A percentile compares a stretch with the other conserved stretches of the same genome.
phyloP scores from a whole-genome alignment of 805 yeast species.

The Yamadazyma insecticola region DNA sequence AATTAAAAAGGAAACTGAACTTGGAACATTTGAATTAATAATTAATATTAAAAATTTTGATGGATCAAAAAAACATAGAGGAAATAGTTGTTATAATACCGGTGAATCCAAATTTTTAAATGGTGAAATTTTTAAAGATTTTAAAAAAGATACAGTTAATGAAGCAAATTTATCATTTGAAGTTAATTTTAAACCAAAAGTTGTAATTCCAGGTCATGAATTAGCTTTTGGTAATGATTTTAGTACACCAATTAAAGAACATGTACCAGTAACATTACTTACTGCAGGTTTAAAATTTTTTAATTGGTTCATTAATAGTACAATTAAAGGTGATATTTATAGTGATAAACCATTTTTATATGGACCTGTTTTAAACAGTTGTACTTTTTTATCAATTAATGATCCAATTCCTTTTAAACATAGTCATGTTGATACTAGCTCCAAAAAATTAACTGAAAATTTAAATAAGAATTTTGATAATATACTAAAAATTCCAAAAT shows the following conservation, averaged over 20 bases:
- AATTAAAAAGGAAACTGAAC: slow-evolving; percentile 29
- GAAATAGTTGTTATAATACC: slow-evolving; percentile 27
- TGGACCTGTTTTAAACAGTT: slow-evolving; percentile 56
- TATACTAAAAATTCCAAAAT: slow-evolving; percentile 20
- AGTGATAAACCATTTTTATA: slow-evolving; percentile 59
- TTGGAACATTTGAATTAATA: slow-evolving; percentile 33
- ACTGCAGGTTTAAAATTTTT: slow-evolving; percentile 52
- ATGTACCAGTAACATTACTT: slow-evolving; percentile 48
- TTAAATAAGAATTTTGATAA: slow-evolving; percentile 18
- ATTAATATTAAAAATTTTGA: slow-evolving; percentile 46
- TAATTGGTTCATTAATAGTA: slow-evolving; percentile 57
- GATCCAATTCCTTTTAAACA: slow-evolving; percentile 11
- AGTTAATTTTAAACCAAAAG: slow-evolving; percentile 39
- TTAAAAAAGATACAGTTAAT: slow-evolving; percentile 7
- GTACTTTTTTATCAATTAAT: slow-evolving; percentile 41
- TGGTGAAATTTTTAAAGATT: slow-evolving; percentile 9
- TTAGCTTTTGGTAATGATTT: slow-evolving; percentile 69
- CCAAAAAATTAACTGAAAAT: slow-evolving; percentile 19
- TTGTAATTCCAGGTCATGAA: slow-evolving; percentile 45
- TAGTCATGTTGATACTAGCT: slow-evolving; percentile 7
- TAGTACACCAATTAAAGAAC: slow-evolving; percentile 51
- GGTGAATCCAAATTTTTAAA: slow-evolving; percentile 24
- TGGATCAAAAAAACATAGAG: slow-evolving; percentile 35
- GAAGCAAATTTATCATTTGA: slow-evolving; percentile 29
- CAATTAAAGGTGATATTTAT: slow-evolving; percentile 59